phyloP scores from a whole-genome alignment of 805 yeast species.

The Saturnispora silvae region DNA sequence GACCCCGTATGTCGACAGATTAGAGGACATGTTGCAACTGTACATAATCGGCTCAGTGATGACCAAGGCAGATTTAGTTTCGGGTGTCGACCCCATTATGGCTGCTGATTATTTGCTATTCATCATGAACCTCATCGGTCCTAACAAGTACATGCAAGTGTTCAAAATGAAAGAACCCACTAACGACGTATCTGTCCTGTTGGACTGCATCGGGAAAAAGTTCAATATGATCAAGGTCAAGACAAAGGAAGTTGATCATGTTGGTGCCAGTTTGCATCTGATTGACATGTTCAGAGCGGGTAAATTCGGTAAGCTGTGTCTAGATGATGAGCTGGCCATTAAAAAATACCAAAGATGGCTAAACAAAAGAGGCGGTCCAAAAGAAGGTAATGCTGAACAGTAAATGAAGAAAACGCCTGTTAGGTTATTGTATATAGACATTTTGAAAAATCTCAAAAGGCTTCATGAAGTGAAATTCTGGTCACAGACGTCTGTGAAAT shows the following conservation, averaged over 20 bases:
- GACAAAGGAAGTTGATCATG: slow-evolving; percentile 34
- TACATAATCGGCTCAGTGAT: slow-evolving; percentile 69
- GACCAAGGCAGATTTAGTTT: slow-evolving; percentile 29
- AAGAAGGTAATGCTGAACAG: too few relatives aligned
- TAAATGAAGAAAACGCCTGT: too few relatives aligned
- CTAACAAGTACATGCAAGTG: slow-evolving; percentile 8
- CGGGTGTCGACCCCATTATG: slow-evolving; percentile 61
- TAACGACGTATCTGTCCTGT: slow-evolving; percentile 51
- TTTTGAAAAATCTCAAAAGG: too few relatives aligned
- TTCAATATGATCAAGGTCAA: slow-evolving; percentile 20
- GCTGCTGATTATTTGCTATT: slow-evolving; percentile 80
- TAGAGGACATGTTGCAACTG: slow-evolving; percentile 64
- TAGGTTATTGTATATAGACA: too few relatives aligned
- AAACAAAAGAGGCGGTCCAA: too few relatives aligned
- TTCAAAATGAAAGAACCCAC: slow-evolving; percentile 45
- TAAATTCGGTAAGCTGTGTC: slow-evolving; percentile 26
- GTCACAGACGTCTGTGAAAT: too few relatives aligned
- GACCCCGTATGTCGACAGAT: slow-evolving; percentile 57
- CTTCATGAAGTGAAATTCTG: too few relatives aligned
- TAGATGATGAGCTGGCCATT: slow-evolving; percentile 18
- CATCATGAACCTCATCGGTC: slow-evolving; percentile 54
- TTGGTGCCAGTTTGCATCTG: slow-evolving; percentile 56
- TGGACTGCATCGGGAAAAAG: slow-evolving; percentile 36
- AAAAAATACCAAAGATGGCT: slow-evolving; percentile 7
- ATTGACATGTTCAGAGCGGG: slow-evolving; percentile 53